A percentile compares a stretch with the other conserved stretches of the same genome.
phyloP scores from a whole-genome alignment of 495 filamentous ascomycete genomes.

The Penicillium daleae region DNA sequence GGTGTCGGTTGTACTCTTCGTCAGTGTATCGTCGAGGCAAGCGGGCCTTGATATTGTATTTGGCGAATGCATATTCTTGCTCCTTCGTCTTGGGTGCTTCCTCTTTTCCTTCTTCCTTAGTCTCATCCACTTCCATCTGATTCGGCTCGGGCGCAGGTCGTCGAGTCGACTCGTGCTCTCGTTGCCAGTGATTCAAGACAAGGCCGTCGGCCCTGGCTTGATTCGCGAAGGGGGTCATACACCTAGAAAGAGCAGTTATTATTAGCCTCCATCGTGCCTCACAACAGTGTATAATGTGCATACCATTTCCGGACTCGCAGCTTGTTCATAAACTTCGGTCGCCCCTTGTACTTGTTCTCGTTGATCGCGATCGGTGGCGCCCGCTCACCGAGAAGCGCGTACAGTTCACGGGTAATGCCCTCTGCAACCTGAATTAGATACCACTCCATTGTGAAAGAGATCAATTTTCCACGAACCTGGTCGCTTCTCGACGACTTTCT shows the following conservation, averaged over 20 bases:
- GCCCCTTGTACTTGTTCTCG: constrained; percentile 68
- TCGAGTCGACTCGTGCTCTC: constrained; percentile 44
- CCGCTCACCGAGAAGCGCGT: constrained; percentile 66
- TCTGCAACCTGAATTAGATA: constrained; percentile 55
- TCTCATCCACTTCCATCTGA: constrained; percentile 34
- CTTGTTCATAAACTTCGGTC: constrained; percentile 62
- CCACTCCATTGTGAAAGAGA: background rate
- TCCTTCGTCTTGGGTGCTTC: constrained; percentile 33
- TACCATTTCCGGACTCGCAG: constrained; percentile 58
- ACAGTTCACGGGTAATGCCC: constrained; percentile 70
- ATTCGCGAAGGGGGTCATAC: constrained; percentile 61
- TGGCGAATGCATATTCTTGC: constrained; percentile 61
- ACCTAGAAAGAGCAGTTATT: constrained; percentile 38
- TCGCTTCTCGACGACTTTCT: constrained; percentile 70
- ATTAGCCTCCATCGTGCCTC: constrained; percentile 1
- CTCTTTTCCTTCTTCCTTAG: constrained; percentile 37
- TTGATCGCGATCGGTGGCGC: constrained; percentile 70
- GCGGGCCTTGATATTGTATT: constrained; percentile 79
- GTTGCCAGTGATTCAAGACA: constrained; percentile 70
- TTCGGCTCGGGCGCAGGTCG: constrained; percentile 44
- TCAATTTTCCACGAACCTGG: constrained; percentile 53
- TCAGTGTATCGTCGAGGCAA: constrained; percentile 76
- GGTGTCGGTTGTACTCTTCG: constrained; percentile 77
- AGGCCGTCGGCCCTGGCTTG: constrained; percentile 58
- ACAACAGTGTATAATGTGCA: background rate